phyloP scores from a whole-genome alignment of 345 rosid genomes.

The Lumnitzera racemosa region DNA sequence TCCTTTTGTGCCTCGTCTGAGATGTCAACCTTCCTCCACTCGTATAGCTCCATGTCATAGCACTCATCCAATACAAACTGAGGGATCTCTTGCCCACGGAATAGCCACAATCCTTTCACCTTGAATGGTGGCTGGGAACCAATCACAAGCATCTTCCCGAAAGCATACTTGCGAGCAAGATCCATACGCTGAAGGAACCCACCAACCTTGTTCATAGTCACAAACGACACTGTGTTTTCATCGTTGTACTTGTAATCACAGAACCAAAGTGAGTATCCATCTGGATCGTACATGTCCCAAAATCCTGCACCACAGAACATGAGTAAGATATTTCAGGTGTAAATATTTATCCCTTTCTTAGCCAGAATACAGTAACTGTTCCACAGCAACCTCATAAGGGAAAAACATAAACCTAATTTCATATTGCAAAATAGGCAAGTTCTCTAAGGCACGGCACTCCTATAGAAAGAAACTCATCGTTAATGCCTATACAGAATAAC shows the following conservation, averaged over 20 bases:
- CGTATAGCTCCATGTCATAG: conserved; percentile 95
- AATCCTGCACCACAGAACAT: conserved; percentile 47
- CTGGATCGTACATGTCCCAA: conserved; percentile 99
- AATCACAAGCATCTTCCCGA: conserved; percentile 91
- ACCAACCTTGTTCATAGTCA: conserved; percentile 86
- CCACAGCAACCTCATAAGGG: too few relatives aligned
- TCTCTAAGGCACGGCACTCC: too few relatives aligned
- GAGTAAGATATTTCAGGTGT: too few relatives aligned
- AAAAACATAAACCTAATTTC: too few relatives aligned
- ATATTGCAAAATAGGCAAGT: neutral
- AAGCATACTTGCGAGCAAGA: conserved; percentile 86
- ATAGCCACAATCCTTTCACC: conserved; percentile 94
- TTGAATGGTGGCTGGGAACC: conserved; percentile 79
- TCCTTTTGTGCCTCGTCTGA: conserved; percentile 84
- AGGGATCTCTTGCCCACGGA: conserved; percentile 89
- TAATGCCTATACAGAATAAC: too few relatives aligned
- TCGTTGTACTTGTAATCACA: conserved; percentile 97
- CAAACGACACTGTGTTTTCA: conserved; percentile 84
- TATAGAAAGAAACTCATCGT: too few relatives aligned
- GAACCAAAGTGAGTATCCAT: conserved; percentile 98
- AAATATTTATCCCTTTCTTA: too few relatives aligned
- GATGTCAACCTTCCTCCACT: conserved; percentile 85
- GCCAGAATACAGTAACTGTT: too few relatives aligned
- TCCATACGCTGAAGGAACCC: conserved; percentile 99
- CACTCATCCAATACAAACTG: conserved; percentile 82